These are phyloP conservation scores for Fraxinus latifolia DNA, from an alignment of 305 asterid genomes.

Conservation along the genomic window DNA sequence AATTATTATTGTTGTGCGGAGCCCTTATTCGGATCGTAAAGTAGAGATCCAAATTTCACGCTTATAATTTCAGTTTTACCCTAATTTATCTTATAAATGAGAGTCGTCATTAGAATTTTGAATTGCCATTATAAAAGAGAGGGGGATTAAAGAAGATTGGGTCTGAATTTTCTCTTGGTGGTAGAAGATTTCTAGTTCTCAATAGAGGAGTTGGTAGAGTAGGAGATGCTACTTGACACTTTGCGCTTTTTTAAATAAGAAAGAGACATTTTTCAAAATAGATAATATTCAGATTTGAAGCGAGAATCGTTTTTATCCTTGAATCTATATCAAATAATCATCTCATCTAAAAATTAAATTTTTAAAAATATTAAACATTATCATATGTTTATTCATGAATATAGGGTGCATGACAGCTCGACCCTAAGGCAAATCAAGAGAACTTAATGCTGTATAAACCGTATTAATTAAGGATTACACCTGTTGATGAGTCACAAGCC, in stretches of 20 bases:
- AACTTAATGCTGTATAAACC: neutral
- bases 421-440: neutral
- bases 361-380: neutral
- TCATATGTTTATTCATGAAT: neutral
- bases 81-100: no score
- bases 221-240: neutral
- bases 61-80: neutral
- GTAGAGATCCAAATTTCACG: neutral
- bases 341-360: neutral
- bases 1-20: neutral
- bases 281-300: neutral
- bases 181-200: neutral
- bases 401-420: neutral
- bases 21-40: neutral
- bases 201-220: neutral
- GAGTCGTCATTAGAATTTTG: neutral
- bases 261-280: neutral
- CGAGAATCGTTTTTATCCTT: neutral
- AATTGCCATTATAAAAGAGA: neutral
- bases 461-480: constrained; percentile 27
- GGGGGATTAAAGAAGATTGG: neutral
- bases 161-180: no score
- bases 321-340: neutral
- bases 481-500: constrained; percentile 37
- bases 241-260: neutral